Evolutionary conservation across 768 basidiomycete genomes (phyloP), one percentile per base, ranked within the genome.

Genomic region (Termitomyces titanicus): DNA sequence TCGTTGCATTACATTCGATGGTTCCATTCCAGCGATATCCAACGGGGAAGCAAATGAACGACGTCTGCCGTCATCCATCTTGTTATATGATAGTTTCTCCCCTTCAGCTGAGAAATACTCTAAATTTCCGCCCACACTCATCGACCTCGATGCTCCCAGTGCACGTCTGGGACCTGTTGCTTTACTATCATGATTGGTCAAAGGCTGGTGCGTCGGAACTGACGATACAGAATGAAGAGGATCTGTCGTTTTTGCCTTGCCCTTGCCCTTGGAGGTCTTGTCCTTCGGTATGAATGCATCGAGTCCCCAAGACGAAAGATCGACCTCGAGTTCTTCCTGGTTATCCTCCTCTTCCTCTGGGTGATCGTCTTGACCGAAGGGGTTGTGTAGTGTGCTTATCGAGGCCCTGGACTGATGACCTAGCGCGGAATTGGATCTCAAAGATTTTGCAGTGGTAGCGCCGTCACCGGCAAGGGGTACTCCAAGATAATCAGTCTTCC

Each of bases 281-380:
- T 87, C 83, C 61, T 88, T 87, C 1, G 83, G 78, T 57, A 90
- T 83, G 70, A 91, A 84, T 6, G 83, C 79, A 55, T 91, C 87
- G 24, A 94, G 75, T 3, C 92, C 92, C 91, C 89, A 94, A 17
- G 89, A 92, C 3, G 86, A 77, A 54, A 93, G 74, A 69, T 92
- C 90, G 25, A 92, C 87, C 64, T 92, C 92, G 31, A 87, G 53
- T 24, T 79, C 81, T 40, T 77, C 81, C 17, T 70, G 49, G 22
- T 37, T 70, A 42, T 76, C 78, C 5, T 81, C 76, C 7, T 79
- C n/a, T n/a, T n/a, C 80, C 17, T 80, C 80, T 12, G 79, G 78
- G 2, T 77, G 74, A 29, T 82, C 82, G 56, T 84, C 87, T n/a
- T 73, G 74, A 37, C 80, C 81, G 61, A 92, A 92, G 3, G 90